Percentiles rank a stretch among this genome's conserved stretches.
These are phyloP conservation scores for Nematodospora anomalae DNA, from an alignment of 1,139 yeast genomes.

Conservation along the genomic window DNA sequence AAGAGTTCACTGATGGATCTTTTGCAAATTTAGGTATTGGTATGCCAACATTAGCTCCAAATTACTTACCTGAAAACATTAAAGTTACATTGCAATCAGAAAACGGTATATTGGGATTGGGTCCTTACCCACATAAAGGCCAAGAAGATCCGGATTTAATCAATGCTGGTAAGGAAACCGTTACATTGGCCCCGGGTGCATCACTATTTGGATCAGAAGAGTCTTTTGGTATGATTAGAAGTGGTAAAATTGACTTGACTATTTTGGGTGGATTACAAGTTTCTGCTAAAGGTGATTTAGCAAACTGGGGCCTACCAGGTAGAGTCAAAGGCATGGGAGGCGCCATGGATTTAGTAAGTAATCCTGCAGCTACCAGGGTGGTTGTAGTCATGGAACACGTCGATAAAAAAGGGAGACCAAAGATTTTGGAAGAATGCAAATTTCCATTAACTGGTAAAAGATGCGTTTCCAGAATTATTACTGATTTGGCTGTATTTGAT, in stretches of 20 bases:
- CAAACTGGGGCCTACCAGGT: slow-evolving; percentile 56
- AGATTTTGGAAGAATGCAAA: slow-evolving; percentile 42
- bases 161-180: slow-evolving; percentile 55
- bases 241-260: slow-evolving; percentile 46
- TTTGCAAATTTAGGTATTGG: slow-evolving; percentile 52
- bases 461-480: slow-evolving; percentile 47
- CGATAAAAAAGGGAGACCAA: slow-evolving; percentile 47
- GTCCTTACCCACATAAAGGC: slow-evolving; percentile 46
- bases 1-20: slow-evolving; percentile 43
- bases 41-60: slow-evolving; percentile 50
- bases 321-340: slow-evolving; percentile 56
- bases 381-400: slow-evolving; percentile 51
- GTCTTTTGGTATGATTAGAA: slow-evolving; percentile 50
- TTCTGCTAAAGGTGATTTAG: slow-evolving; percentile 47
- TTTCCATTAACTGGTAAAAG: slow-evolving; percentile 50
- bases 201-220: slow-evolving; percentile 52
- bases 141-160: slow-evolving; percentile 49
- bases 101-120: slow-evolving; percentile 51
- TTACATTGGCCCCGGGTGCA: slow-evolving; percentile 45
- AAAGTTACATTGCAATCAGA: slow-evolving; percentile 47
- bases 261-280: slow-evolving; percentile 53
- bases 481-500: slow-evolving; percentile 52
- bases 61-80: slow-evolving; percentile 36
- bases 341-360: slow-evolving; percentile 56
- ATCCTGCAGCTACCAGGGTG: slow-evolving; percentile 46